Evolutionary conservation across 768 basidiomycete species (phyloP), one percentile per base, ranked within the genome.

Genomic region (Amanita rubescens): DNA sequence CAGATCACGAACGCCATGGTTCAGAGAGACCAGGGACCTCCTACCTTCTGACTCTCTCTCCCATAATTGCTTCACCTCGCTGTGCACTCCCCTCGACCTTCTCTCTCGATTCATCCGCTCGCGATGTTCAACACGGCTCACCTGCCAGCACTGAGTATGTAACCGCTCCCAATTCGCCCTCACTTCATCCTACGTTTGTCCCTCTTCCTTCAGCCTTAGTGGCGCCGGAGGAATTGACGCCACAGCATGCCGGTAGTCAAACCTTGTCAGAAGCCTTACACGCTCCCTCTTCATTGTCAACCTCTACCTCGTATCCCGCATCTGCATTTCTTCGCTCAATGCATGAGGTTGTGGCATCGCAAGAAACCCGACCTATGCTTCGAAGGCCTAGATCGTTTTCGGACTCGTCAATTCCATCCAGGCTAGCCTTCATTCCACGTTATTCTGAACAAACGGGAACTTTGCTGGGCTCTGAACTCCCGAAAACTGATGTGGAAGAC

Each of bases 151-250:
- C 41, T 14, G 42, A 33, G 17, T 37, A 54, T 44, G 59, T 56
- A 22, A 62, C 64, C 3, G 63, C 65, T 15, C 58, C 60, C 14
- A 58, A 55, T 17, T 58, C 66, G 17, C 62, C 63, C 49, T 63
- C 62, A 12, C 27, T 39, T n/a, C 48, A 55, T 38, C 59, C 58
- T 15, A 32, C 51, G 35, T 51, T 56, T 9, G 60, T 61, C 20
- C 58, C 64, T 22, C 57, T 63, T 37, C 58, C 67, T 33, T 66
- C 76, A 3, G 79, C 80, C 41, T 79, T 74, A 46, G 81, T 81
- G 80, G 78, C 75, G 39, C 75, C 80, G 12, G 79, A 76, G 9
- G n/a, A n/a, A n/a, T 81, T 80, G 24, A 81, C 81, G 10, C 80
- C 81, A 34, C 79, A 79, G 19, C 67, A 72, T 49, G 72, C 70